These are phyloP conservation scores for Ilyonectria robusta DNA, from an alignment of 2,329 filamentous ascomycete species.

Conservation along the genomic window DNA sequence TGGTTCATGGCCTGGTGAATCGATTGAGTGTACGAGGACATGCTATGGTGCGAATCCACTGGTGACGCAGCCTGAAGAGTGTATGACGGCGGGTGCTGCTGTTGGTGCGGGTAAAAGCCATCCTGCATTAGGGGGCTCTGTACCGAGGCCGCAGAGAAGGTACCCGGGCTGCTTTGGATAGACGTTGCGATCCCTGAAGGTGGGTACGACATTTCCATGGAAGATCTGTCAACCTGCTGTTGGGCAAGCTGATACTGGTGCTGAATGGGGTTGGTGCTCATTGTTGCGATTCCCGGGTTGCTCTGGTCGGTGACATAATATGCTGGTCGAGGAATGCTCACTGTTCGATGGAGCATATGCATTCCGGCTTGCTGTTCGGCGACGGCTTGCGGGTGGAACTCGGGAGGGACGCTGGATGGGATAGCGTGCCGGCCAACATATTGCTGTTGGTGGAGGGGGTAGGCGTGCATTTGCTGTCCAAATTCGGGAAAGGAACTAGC, in stretches of 20 bases:
- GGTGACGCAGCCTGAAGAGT: slow-evolving; percentile 64
- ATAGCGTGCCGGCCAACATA: slow-evolving; percentile 65
- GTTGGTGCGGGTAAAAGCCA: slow-evolving; percentile 70
- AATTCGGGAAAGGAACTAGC: slow-evolving; percentile 69
- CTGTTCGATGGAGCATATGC: slow-evolving; percentile 65
- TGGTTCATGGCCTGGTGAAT: slow-evolving; percentile 56
- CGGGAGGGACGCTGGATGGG: slow-evolving; percentile 57
- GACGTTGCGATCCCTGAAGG: slow-evolving; percentile 63
- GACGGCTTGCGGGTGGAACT: slow-evolving; percentile 60
- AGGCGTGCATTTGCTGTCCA: slow-evolving; percentile 60
- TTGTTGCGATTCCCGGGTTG: slow-evolving; percentile 73
- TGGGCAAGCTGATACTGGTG: slow-evolving; percentile 67
- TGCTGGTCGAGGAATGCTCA: slow-evolving; percentile 61
- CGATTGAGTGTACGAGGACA: slow-evolving; percentile 61
- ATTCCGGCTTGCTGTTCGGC: slow-evolving; percentile 61
- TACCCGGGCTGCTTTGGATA: slow-evolving; percentile 71
- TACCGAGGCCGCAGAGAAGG: slow-evolving; percentile 69
- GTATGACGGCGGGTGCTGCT: slow-evolving; percentile 63
- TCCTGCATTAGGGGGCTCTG: slow-evolving; percentile 68
- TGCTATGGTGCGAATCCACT: slow-evolving; percentile 57
- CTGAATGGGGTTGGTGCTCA: slow-evolving; percentile 68
- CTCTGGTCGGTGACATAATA: slow-evolving; percentile 74
- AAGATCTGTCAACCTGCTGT: slow-evolving; percentile 61
- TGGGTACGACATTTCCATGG: slow-evolving; percentile 66
- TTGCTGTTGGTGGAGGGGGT: slow-evolving; percentile 58